Base-by-base conservation (phyloP, 805 yeast genomes). In the Candida quercuum region DNA sequence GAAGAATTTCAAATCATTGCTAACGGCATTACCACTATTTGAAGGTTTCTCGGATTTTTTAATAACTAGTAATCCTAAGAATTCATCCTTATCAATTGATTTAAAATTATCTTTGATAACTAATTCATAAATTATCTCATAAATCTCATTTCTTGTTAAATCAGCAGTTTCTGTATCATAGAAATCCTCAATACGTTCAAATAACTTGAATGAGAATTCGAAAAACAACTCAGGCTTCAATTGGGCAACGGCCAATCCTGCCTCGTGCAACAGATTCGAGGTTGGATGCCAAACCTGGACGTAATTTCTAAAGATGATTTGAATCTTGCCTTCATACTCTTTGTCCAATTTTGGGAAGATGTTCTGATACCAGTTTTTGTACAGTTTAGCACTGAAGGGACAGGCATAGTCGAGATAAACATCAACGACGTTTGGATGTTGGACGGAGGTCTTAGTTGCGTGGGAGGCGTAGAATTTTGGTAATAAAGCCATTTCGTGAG, bases 221-320 rank as follows among this genome's bases (percentile, higher is more conserved):
- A 86, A 73, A 56, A 82, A 76, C 44, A 63, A 58, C 2, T 54
- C 58, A 1, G 85, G 81, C 13, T 63, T 66, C n/a, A 64, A 43
- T 34, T 72, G 64, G n/a, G 83, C 84, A 22, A 81, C 78, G 0
- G 81, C 88, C 19, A 87, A 57, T 0, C 83, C 70, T 29, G 83
- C 82, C 53, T 87, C 95, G 55, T 82, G 81, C 28, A 78, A 64
- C 26, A 76, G 60, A 5, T 75, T 71, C 1, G 91, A 80, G 39
- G 78, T 75, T 31, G 89, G 81, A 57, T 87, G 96, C 95, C 95
- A 87, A 47, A 94, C 93, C 64, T 87, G 96, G n/a, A 83, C 68
- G 28, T 81, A 87, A 52, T 85, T 81, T 43, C 78, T 71, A 57
- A 81, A 76, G 10, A 78, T 73, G 43, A 85, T 70, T 46, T 76